phyloP scores from a whole-genome alignment of 305 asterid genomes.

The Solanum chacoense region DNA sequence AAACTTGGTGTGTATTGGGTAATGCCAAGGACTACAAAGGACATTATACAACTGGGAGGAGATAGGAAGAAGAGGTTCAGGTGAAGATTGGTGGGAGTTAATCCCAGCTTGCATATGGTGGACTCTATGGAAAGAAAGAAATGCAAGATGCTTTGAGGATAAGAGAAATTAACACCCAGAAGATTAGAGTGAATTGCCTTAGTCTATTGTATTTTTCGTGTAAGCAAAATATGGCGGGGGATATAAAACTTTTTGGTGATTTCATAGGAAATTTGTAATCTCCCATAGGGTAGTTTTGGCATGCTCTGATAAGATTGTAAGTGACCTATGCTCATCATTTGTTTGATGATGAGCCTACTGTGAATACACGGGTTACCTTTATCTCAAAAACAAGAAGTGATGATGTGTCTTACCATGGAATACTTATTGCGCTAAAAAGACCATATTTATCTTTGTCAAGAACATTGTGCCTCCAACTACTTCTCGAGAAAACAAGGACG shows the following conservation, averaged over 20 bases:
- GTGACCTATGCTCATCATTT: neutral
- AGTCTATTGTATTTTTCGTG: neutral
- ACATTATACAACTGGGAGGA: neutral
- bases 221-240: neutral
- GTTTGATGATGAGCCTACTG: neutral
- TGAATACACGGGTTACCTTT: neutral
- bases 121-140: neutral
- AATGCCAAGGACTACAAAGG: neutral
- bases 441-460: neutral
- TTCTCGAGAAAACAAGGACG: neutral
- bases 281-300: neutral
- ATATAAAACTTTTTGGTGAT: neutral
- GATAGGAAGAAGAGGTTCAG: neutral
- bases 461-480: neutral
- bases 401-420: neutral
- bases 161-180: neutral
- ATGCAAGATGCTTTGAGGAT: neutral
- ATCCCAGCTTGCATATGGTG: neutral
- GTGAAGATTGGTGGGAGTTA: neutral
- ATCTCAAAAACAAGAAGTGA: neutral
- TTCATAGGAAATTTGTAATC: neutral
- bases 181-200: neutral
- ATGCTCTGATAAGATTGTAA: neutral
- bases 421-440: neutral
- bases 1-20: neutral